phyloP scores from a whole-genome alignment of 768 basidiomycete species.

The Lactifluus hygrophoroides region DNA sequence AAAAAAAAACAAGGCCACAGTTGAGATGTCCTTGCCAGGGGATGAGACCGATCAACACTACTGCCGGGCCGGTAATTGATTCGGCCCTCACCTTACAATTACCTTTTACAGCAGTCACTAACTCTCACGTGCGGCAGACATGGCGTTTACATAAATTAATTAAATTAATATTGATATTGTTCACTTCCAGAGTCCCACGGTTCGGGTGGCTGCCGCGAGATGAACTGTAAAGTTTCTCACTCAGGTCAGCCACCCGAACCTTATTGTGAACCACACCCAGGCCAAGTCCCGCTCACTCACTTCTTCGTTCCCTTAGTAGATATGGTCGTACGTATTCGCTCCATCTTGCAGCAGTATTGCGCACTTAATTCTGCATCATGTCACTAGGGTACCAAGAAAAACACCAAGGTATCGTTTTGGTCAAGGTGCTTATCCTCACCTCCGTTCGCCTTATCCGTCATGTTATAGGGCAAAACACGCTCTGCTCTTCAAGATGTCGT shows the following conservation, averaged over 20 bases:
- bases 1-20: slow-evolving; percentile 18
- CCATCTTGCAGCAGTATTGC: not conserved
- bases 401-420: slow-evolving; percentile 10
- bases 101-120: too few relatives aligned
- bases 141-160: too few relatives aligned
- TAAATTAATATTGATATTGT: too few relatives aligned
- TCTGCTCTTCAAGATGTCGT: slow-evolving; percentile 98
- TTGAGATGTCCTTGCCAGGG: too few relatives aligned
- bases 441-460: not conserved
- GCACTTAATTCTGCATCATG: not conserved
- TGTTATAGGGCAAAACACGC: slow-evolving; percentile 63
- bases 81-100: too few relatives aligned
- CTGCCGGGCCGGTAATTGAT: too few relatives aligned
- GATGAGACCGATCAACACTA: too few relatives aligned
- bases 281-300: slow-evolving; percentile 29
- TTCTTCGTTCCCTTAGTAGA: slow-evolving; percentile 34
- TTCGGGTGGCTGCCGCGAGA: slow-evolving; percentile 26
- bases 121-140: too few relatives aligned
- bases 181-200: too few relatives aligned
- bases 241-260: slow-evolving; percentile 46
- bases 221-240: slow-evolving; percentile 28
- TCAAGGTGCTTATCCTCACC: not conserved
- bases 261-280: slow-evolving; percentile 30
- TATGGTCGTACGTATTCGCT: slow-evolving; percentile 39
- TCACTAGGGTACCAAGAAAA: slow-evolving; percentile 16